These are phyloP conservation scores for Musa itinerans DNA, from an alignment of 176 grass and related monocot genomes.

Conservation along the genomic window DNA sequence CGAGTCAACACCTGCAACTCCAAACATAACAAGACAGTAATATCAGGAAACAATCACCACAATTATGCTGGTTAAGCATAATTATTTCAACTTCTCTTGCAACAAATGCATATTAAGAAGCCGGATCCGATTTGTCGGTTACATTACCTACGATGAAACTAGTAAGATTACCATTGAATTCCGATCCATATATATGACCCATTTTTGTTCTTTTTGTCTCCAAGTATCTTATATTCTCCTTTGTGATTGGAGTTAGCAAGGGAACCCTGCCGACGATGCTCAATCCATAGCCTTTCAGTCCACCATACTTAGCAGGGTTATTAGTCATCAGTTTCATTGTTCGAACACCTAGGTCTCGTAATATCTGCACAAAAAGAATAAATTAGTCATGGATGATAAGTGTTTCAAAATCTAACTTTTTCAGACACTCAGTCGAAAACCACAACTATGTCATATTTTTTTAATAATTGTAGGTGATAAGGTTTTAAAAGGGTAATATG, in stretches of 20 bases:
- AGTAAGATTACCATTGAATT: slow-evolving; percentile 30
- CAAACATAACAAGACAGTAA: no score
- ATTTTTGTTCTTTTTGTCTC: slow-evolving; percentile 85
- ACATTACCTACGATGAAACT: slow-evolving; percentile 2
- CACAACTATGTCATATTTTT: not conserved
- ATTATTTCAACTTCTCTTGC: not conserved
- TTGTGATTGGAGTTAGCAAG: slow-evolving; percentile 73
- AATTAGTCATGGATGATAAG: not conserved
- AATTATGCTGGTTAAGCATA: not conserved
- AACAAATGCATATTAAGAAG: not conserved
- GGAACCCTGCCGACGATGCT: slow-evolving; percentile 72
- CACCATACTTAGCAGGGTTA: slow-evolving; percentile 75
- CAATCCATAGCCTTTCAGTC: slow-evolving; percentile 79
- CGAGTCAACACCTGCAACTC: not conserved
- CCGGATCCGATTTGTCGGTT: slow-evolving; percentile 22
- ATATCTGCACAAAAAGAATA: slow-evolving; percentile 38
- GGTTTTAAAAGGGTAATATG: no score
- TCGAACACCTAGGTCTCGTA: slow-evolving; percentile 68
- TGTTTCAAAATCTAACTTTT: not conserved
- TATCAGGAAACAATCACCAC: no score
- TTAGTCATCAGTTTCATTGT: slow-evolving; percentile 90
- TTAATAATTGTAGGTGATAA: no score
- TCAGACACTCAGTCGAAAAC: not conserved
- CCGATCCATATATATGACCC: slow-evolving; percentile 59
- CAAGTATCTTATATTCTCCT: slow-evolving; percentile 66